Base-by-base conservation (phyloP, 495 filamentous ascomycete species). In the Trichoderma gamsii region DNA sequence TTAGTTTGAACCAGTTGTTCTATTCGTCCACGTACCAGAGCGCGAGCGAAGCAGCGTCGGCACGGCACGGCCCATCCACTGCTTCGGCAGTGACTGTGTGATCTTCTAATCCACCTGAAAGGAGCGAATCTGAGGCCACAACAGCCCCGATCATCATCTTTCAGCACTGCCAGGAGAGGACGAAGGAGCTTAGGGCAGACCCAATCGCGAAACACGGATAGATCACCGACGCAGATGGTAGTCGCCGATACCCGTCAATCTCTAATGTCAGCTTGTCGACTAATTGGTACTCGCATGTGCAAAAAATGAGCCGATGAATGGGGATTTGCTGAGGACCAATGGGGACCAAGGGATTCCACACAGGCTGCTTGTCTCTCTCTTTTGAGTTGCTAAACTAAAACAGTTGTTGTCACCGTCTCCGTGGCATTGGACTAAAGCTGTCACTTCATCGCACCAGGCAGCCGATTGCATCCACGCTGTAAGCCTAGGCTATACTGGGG, bases 51-150 rank as follows among this genome's bases (percentile, higher is more conserved):
- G n/a, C 56, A 16, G 56, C 25, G 23, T 1, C 56, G 11, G 56
- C 56, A 12, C 56, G 56, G 56, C 23, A 61, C 56, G 56, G 56
- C 23, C 56, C 56, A 27, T 61, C 56, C 32, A 32, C 23, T 61
- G 8, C 27, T 61, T 61, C 15, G 23, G 16, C 3, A 56, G 9
- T 56, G 44, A 49, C 44, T 56, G 51, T 25, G 51, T 18, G 18
- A 15, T 18, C 16, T 21, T 56, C 51, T 11, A 56, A n/a, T 56
- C 51, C 8, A 21, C 51, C 8, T 29, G 29, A 29, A 25, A 11
- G 51, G 18, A 25, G 51, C 21, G n/a, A 23, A n/a, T 56, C n/a
- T 56, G 21, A 56, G 9, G n/a, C n/a, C 51, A 21, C 51, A 6
- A 25, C 25, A 56, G 51, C 51, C 51, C 25, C n/a, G 13, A 56